Base-by-base conservation (phyloP, 1,139 yeast species). In the Geotrichum europaeum region DNA sequence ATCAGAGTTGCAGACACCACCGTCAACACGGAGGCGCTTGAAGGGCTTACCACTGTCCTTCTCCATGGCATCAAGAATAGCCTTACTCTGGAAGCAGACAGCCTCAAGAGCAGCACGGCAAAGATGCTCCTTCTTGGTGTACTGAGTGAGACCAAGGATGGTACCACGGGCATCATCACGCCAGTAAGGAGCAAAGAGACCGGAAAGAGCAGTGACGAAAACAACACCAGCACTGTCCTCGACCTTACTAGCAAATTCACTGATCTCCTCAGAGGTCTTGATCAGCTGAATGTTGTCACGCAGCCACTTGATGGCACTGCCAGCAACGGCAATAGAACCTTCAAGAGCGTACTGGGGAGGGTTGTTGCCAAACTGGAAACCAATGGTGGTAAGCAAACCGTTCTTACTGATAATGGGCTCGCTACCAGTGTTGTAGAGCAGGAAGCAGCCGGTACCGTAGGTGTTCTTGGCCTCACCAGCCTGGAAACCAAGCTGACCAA, bases 131-230 rank as follows among this genome's bases (percentile, higher is more conserved):
- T 95, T 85, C 20, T 88, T 82, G 45, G 97, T 87, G 76, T 84
- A 90, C 72, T 90, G 96, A 5, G 97, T 89, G 80, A 92, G 83
- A 55, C 98, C 98, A 72, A 90, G 85, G 59, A 92, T 88, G 53
- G 97, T 86, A 62, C 97, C 98, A 69, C 96, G 84, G 10, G 97
- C 92, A 58, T 89, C 90, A 22, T 95, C 83, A 70, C 89, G 90
- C 98, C 98, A 92, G 78, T 92, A 91, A 24, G 98, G 98, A 3
- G 97, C 96, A 74, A 89, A 92, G 63, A 92, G 79, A 10, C 98
- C 98, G 45, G 94, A 87, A 72, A 92, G 90, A 4, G 97, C 97
- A 18, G 98, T 96, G 57, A 92, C 96, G 70, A 92, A 92, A 54
- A 89, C 94, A 45, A 92, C 97, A 24, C 97, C 97, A 59, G 96